Evolutionary conservation across 306 rosid species (phyloP).

Genomic region (Gynostemma pentaphyllum): DNA sequence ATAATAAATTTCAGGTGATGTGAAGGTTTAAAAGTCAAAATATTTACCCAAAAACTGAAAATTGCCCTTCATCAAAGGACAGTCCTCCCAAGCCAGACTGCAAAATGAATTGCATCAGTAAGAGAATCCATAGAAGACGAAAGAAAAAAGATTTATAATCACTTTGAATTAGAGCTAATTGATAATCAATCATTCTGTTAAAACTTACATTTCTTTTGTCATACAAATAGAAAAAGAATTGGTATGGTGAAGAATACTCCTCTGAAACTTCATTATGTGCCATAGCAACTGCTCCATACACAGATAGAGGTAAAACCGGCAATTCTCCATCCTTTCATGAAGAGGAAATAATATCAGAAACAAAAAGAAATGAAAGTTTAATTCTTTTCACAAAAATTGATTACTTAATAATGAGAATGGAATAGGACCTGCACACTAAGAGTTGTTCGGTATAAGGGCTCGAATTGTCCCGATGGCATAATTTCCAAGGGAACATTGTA

Average conservation of each 20-base stretch:
- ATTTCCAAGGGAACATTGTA: constrained; percentile 66
- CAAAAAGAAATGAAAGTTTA: not conserved
- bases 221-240: constrained; percentile 87
- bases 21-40: not conserved
- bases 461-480: constrained; percentile 91
- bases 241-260: constrained; percentile 78
- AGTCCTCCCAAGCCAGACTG: constrained; percentile 98
- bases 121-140: not conserved
- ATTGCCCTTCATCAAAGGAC: constrained; percentile 96
- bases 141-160: not conserved
- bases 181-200: too few species aligned
- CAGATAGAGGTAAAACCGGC: constrained; percentile 90
- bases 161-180: constrained; percentile 1
- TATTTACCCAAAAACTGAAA: constrained; percentile 82
- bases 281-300: constrained; percentile 89
- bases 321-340: constrained; percentile 79
- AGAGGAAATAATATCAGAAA: not conserved
- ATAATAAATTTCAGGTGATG: not conserved
- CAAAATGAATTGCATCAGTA: not conserved
- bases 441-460: constrained; percentile 71
- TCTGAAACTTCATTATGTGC: constrained; percentile 84
- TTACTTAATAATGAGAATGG: not conserved
- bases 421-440: constrained; percentile 63
- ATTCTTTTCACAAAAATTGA: not conserved
- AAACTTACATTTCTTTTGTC: constrained; percentile 77